A percentile compares a stretch with the other conserved stretches of the same genome.
These are phyloP conservation scores for Spathaspora passalidarum DNA, from an alignment of 805 yeast species.

Conservation along the genomic window DNA sequence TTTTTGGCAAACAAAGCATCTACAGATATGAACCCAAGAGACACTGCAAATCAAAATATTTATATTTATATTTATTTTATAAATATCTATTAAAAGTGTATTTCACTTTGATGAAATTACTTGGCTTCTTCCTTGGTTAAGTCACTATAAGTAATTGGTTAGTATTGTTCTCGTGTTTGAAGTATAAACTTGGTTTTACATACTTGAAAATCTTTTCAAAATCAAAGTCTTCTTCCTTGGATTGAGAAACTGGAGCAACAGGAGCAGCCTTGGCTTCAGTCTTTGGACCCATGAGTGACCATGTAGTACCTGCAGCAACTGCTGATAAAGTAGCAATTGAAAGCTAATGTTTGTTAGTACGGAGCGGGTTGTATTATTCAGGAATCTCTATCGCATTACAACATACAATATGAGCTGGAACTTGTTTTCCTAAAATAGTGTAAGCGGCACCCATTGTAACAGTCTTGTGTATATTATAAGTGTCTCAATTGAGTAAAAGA, in stretches of 20 bases:
- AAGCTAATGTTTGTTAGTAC: conserved; percentile 22
- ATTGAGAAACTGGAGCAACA: conserved; percentile 16
- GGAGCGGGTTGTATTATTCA: not conserved
- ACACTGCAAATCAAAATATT: too few relatives aligned
- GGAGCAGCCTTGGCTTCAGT: conserved; percentile 28
- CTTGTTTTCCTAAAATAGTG: conserved; percentile 43
- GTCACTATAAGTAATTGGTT: conserved; percentile 28
- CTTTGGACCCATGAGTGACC: conserved; percentile 11
- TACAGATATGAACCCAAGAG: not conserved
- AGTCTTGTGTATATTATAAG: not conserved
- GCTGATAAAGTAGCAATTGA: conserved; percentile 40
- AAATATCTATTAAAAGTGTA: not conserved
- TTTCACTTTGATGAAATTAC: conserved; percentile 18
- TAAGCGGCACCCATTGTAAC: conserved; percentile 39
- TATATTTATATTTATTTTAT: not conserved
- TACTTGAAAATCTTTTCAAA: conserved; percentile 42
- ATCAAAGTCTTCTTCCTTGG: conserved; percentile 42
- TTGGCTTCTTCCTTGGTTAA: conserved; percentile 41
- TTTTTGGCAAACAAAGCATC: not conserved
- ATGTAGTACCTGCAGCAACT: conserved; percentile 28
- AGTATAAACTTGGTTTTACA: conserved; percentile 17
- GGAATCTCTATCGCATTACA: conserved; percentile 11
- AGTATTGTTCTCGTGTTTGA: conserved; percentile 10
- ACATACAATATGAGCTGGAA: conserved; percentile 44
- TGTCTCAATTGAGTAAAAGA: not conserved